Evolutionary conservation across 345 rosid species (phyloP).

Genomic region (Citrus medica): DNA sequence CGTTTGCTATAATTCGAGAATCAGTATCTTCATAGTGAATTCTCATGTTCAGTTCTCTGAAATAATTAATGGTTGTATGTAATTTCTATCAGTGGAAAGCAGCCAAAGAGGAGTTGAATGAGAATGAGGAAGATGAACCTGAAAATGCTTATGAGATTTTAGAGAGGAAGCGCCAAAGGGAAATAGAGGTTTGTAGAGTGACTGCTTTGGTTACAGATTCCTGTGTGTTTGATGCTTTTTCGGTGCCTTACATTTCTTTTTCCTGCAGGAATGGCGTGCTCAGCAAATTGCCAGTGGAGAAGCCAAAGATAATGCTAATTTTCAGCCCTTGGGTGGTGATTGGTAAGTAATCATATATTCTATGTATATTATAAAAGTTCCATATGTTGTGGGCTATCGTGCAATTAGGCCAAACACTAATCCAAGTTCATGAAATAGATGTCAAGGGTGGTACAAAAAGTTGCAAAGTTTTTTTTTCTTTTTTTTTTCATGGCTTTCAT

Average conservation of each 20-base stretch:
- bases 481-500: not conserved
- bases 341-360: conserved; percentile 45
- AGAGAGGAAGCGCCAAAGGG: conserved; percentile 77
- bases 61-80: not conserved
- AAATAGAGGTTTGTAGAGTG: conserved; percentile 56
- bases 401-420: not conserved
- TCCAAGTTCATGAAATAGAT: not conserved
- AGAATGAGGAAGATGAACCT: conserved; percentile 75
- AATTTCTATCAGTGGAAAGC: conserved; percentile 78
- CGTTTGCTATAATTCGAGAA: conserved; percentile 4
- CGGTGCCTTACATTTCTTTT: conserved; percentile 7
- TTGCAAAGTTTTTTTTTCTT: not conserved
- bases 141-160: conserved; percentile 55
- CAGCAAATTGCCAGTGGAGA: conserved; percentile 92
- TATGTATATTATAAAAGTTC: not conserved
- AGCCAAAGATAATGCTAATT: conserved; percentile 91
- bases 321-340: conserved; percentile 95
- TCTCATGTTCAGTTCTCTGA: conserved; percentile 5
- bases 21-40: not conserved
- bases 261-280: conserved; percentile 73
- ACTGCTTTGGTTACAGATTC: not conserved
- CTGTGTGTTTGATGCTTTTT: not conserved
- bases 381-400: not conserved
- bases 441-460: too few relatives aligned
- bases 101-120: conserved; percentile 89